phyloP scores from a whole-genome alignment of 352 stramenopile species.

The Pythium guiyangense region DNA sequence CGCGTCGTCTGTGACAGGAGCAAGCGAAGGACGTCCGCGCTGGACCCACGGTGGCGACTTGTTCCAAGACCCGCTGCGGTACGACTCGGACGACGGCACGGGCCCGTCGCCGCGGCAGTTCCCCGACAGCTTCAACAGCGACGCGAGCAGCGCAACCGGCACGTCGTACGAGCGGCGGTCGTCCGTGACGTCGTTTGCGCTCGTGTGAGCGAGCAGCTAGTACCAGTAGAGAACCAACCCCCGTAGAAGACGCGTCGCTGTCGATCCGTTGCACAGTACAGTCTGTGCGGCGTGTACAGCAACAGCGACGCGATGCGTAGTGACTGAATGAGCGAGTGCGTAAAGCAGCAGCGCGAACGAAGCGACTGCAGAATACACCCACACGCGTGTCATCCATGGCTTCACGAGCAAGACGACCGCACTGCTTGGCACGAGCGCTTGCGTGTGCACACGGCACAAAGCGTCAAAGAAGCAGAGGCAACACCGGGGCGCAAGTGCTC shows the following conservation, averaged over 20 bases:
- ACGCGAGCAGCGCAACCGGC: slow-evolving; percentile 31
- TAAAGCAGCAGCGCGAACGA: not conserved
- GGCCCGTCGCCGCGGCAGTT: slow-evolving; percentile 53
- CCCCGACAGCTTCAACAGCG: slow-evolving; percentile 63
- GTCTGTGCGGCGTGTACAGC: not conserved
- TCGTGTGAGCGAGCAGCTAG: slow-evolving; percentile 7
- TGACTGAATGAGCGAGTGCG: not conserved
- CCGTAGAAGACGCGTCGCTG: too few species aligned
- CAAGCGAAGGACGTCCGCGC: slow-evolving; percentile 37
- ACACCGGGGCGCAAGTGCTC: too few species aligned
- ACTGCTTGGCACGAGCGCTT: too few species aligned
- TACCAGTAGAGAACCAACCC: slow-evolving; percentile 12
- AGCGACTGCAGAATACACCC: not conserved
- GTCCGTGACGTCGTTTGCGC: slow-evolving; percentile 10
- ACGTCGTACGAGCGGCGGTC: slow-evolving; percentile 22
- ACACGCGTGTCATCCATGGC: too few species aligned
- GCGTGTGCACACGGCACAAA: too few species aligned
- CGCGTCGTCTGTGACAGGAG: slow-evolving; percentile 27
- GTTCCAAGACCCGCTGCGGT: slow-evolving; percentile 78
- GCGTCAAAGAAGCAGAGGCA: too few species aligned
- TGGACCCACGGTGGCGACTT: slow-evolving; percentile 81
- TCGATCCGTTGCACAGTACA: too few species aligned
- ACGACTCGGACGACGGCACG: slow-evolving; percentile 78
- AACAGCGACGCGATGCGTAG: too few species aligned
- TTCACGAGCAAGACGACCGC: too few species aligned